Evolutionary conservation across 208 protist species (phyloP).

Genomic region (Phytomonas sp.): DNA sequence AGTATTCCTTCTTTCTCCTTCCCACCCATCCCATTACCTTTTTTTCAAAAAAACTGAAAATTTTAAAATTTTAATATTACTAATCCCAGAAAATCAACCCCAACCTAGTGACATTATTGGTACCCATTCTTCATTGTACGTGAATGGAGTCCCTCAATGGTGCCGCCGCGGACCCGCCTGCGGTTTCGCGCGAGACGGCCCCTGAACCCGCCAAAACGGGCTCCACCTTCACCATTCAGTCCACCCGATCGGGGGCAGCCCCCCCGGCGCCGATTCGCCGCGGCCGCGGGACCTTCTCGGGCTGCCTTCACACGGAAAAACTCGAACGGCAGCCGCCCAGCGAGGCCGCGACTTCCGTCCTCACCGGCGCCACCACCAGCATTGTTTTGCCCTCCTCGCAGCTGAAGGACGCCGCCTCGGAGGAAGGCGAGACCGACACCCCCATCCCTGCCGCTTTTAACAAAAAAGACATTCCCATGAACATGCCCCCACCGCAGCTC

Average conservation of each 20-base stretch:
- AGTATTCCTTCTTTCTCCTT: not conserved
- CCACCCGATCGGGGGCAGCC: not conserved
- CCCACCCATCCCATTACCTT: too few relatives aligned
- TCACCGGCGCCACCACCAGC: conserved; percentile 38
- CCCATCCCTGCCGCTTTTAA: conserved; percentile 28
- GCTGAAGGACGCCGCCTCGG: conserved; percentile 15
- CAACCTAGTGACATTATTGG: not conserved
- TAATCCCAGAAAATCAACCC: too few relatives aligned
- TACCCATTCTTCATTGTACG: not conserved
- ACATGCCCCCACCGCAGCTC: conserved; percentile 8
- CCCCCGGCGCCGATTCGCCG: conserved; percentile 34
- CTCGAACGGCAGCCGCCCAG: conserved; percentile 17
- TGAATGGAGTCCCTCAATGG: not conserved
- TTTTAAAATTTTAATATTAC: too few relatives aligned
- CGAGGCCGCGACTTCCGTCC: conserved; percentile 34
- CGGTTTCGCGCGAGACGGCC: not conserved
- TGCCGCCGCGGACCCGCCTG: not conserved
- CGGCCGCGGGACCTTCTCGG: conserved; percentile 60
- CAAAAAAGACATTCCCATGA: conserved; percentile 46
- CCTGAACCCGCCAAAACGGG: not conserved
- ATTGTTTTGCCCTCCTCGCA: conserved; percentile 37
- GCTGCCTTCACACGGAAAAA: conserved; percentile 61
- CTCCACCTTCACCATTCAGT: conserved; percentile 1
- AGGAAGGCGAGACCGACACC: conserved; percentile 23
- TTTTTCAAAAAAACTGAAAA: too few relatives aligned